phyloP scores from a whole-genome alignment of 176 grass and related monocot species.

The Cenchrus purpureus region DNA sequence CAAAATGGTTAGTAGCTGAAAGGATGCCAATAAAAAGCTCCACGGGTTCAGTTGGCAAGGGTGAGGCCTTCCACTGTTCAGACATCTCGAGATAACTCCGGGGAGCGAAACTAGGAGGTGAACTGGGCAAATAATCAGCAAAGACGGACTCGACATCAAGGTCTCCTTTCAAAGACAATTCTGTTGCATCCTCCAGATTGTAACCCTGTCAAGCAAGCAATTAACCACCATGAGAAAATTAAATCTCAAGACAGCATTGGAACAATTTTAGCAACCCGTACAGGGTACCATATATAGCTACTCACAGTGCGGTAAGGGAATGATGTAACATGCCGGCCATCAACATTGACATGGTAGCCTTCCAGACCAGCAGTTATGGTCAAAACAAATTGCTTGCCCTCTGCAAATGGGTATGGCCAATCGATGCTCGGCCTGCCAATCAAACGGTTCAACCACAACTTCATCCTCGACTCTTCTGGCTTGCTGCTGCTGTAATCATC shows the following conservation, averaged over 20 bases:
- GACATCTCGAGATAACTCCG: conserved; percentile 49
- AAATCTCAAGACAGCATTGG: background rate
- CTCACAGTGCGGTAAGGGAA: conserved; percentile 69
- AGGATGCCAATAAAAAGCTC: conserved; percentile 60
- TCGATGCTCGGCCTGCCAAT: conserved; percentile 37
- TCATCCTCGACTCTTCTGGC: conserved; percentile 43
- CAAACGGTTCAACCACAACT: conserved; percentile 64
- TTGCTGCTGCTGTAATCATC: conserved; percentile 43
- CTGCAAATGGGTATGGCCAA: conserved; percentile 57
- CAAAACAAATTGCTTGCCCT: conserved; percentile 64
- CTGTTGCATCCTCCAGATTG: conserved; percentile 53
- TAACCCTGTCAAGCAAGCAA: conserved; percentile 13
- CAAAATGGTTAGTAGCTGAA: conserved; percentile 53
- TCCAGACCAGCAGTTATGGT: conserved; percentile 64
- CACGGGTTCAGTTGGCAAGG: conserved; percentile 38
- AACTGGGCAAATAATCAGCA: conserved; percentile 39
- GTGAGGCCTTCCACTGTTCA: conserved; percentile 40
- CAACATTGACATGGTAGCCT: conserved; percentile 76
- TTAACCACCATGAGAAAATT: background rate
- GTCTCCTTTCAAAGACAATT: conserved; percentile 50
- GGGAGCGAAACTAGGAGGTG: conserved; percentile 47
- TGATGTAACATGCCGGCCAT: conserved; percentile 68
- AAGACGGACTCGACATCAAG: conserved; percentile 42
- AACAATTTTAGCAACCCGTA: background rate
- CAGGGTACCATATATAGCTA: background rate